Base-by-base conservation (phyloP, 1,139 yeast species). In the Candida albicans region DNA sequence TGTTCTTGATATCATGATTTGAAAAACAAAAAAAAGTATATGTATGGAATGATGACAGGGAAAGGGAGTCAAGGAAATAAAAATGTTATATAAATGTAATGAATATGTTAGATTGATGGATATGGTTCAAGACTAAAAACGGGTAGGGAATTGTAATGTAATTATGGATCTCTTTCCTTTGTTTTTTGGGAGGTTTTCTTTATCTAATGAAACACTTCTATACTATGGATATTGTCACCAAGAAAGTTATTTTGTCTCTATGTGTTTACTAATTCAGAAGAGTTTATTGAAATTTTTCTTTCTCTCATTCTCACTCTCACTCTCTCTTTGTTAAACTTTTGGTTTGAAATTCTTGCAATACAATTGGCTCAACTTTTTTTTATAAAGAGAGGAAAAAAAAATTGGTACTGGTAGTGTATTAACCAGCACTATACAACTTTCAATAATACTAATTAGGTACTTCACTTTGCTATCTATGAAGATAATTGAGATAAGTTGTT, bases 1-100 rank as follows among this genome's bases (percentile, higher is more conserved):
- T 27, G 43, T 33, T 37, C 40, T 41, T 27, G 43, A 41, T 37
- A 41, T 41, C 43, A 41, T 41, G 29, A n/a, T 27, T 27, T 27
- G 3, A 5, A 18, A 18, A 18, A 18, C 5, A 18, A 4, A 5
- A 18, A 5, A 18, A 18, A 4, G 4, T 27, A 27, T 27, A 27
- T 27, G 30, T 27, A 27, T 35, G 22, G 25, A 22, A 9, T n/a
- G n/a, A n/a, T n/a, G n/a, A n/a, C n/a, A 10, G 4, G 12, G 39
- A 18, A n/a, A 11, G 33, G 28, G 18, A 9, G 12, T 27, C 8
- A 10, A 27, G 8, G 8, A 27, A 22, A 30, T n/a, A 33, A n/a
- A 29, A 30, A 18, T 13, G 5, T 36, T 13, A 27, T 11, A 27
- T 4, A 7, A 27, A 30, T 3, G 12, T 12, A 30, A 30, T 30